phyloP scores from a whole-genome alignment of 176 grass and related monocot species.

The Alloteropsis semialata region DNA sequence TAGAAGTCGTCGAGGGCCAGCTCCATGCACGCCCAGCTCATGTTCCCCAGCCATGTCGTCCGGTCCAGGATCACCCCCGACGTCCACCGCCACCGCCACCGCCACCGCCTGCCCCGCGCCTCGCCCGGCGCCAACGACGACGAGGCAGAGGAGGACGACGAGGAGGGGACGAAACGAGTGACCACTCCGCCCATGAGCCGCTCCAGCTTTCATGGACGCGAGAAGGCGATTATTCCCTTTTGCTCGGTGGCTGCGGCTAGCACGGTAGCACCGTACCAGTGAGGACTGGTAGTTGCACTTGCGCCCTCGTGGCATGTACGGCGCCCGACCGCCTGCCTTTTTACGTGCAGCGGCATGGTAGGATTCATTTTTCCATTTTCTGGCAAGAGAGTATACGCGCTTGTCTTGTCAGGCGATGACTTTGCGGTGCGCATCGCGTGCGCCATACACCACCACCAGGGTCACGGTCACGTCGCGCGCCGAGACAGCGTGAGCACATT shows the following conservation, averaged over 20 bases:
- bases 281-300: no score
- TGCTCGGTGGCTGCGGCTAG: background rate
- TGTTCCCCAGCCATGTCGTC: slow-evolving; percentile 45
- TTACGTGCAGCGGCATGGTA: background rate
- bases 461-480: no score
- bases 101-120: background rate
- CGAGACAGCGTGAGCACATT: background rate
- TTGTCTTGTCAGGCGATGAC: background rate
- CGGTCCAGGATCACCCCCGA: slow-evolving; percentile 70
- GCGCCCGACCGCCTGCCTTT: no score
- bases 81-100: slow-evolving; percentile 27
- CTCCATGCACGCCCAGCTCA: slow-evolving; percentile 69
- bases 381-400: background rate
- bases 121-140: background rate
- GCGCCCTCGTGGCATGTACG: no score
- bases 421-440: background rate
- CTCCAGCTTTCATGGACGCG: slow-evolving; percentile 22
- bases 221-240: background rate
- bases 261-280: no score
- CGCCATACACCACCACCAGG: no score
- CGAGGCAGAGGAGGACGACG: background rate
- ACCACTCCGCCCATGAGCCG: no score
- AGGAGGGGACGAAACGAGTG: background rate
- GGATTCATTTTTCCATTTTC: no score
- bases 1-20: slow-evolving; percentile 67